Evolutionary conservation across 805 yeast species (phyloP).

Genomic region (Ogataea dorogensis): DNA sequence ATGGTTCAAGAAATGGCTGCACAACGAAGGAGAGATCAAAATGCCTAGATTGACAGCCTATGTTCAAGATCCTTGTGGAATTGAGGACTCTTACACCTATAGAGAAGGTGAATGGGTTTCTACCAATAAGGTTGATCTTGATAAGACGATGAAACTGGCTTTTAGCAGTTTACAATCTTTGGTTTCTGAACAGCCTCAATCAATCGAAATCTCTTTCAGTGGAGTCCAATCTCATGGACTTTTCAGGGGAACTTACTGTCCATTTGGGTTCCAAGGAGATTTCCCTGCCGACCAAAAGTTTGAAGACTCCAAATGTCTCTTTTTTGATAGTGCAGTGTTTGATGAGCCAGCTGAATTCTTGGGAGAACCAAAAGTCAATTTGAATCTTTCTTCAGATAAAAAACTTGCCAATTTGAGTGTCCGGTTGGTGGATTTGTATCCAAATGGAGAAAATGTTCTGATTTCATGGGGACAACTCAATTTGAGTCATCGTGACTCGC

Average conservation of each 20-base stretch:
- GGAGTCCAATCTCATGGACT: constrained; percentile 42
- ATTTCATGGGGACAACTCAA: constrained; percentile 49
- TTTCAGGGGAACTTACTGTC: constrained; percentile 46
- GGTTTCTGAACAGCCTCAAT: constrained; percentile 1
- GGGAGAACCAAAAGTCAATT: constrained; percentile 38
- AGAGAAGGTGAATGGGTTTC: constrained; percentile 44
- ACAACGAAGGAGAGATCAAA: constrained; percentile 23
- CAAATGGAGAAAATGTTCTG: constrained; percentile 36
- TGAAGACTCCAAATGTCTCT: constrained; percentile 41
- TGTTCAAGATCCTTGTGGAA: constrained; percentile 42
- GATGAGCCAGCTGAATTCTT: constrained; percentile 29
- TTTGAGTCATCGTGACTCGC: constrained; percentile 40
- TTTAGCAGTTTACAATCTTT: constrained; percentile 16
- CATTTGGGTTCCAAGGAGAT: constrained; percentile 46
- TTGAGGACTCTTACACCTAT: constrained; percentile 36
- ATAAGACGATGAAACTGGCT: constrained; percentile 18
- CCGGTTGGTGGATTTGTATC: constrained; percentile 41
- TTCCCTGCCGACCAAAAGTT: constrained; percentile 45
- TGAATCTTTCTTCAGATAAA: constrained; percentile 37
- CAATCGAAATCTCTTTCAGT: constrained; percentile 22
- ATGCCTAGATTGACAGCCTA: constrained; percentile 41
- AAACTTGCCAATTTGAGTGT: constrained; percentile 40
- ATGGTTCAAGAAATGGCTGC: constrained; percentile 42
- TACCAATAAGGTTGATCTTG: constrained; percentile 16
- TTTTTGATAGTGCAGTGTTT: constrained; percentile 35